Percentiles rank a stretch among this genome's conserved stretches.
Conservation (phyloP, 148 eudicot genomes). For the Rhododendron griersonianum region DNA sequence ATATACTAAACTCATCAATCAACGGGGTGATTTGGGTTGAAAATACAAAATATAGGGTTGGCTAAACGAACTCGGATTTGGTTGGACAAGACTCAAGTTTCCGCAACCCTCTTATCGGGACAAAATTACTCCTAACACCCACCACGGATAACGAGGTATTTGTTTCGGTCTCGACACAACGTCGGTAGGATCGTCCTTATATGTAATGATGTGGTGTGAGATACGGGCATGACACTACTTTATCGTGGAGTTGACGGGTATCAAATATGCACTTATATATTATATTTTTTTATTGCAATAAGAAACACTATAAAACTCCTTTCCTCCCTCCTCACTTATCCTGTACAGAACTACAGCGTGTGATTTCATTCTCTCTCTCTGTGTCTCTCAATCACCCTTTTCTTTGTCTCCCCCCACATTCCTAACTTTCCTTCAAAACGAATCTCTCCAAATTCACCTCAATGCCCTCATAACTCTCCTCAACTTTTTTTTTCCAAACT, state of each 20-base stretch:
- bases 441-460: neutral
- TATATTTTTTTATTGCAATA: no score
- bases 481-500: neutral
- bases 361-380: neutral
- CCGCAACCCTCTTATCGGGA: no score
- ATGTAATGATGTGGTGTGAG: no score
- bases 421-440: neutral
- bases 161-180: no score
- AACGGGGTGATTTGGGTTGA: no score
- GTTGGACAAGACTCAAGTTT: neutral
- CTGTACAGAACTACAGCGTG: neutral
- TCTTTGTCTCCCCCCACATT: neutral
- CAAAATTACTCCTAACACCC: no score
- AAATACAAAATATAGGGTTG: no score
- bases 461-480: neutral
- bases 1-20: neutral
- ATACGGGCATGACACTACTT: no score
- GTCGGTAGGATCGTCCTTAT: no score
- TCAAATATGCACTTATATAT: no score
- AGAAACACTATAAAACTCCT: neutral
- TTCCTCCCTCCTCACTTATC: neutral
- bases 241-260: no score
- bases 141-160: no score
- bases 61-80: neutral
- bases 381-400: neutral